These are phyloP conservation scores for Globisporangium echinulatum DNA, from an alignment of 352 stramenopile genomes.

Conservation along the genomic window DNA sequence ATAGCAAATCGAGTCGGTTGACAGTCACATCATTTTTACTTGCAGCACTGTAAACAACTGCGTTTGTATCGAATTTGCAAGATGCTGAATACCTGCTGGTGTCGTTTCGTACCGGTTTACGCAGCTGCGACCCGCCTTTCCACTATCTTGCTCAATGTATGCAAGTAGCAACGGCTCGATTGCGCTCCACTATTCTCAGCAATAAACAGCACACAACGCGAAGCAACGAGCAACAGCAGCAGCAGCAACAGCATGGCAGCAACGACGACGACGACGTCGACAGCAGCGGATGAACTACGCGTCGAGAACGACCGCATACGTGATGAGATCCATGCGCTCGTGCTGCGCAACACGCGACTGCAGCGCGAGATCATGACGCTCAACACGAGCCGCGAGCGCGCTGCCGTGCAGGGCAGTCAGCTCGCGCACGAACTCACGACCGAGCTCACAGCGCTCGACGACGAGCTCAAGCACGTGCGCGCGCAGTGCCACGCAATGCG, in stretches of 20 bases:
- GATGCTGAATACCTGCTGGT: not conserved
- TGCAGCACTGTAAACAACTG: too few relatives aligned
- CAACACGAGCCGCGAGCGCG: constrained; percentile 37
- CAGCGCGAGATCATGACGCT: constrained; percentile 56
- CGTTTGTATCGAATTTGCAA: not conserved
- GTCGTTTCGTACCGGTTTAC: not conserved
- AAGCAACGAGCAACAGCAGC: not conserved
- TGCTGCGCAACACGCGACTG: constrained; percentile 54
- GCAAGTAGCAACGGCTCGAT: not conserved
- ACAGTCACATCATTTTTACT: too few relatives aligned
- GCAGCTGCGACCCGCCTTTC: not conserved
- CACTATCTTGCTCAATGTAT: not conserved
- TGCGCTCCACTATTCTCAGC: not conserved
- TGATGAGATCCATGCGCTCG: constrained; percentile 51
- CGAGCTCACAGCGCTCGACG: constrained; percentile 35
- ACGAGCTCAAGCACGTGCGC: constrained; percentile 30
- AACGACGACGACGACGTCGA: not conserved
- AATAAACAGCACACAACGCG: not conserved
- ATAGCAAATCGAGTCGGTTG: too few relatives aligned
- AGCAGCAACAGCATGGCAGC: not conserved
- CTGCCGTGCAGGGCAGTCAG: constrained; percentile 29
- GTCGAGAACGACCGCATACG: constrained; percentile 53
- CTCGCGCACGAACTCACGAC: constrained; percentile 37
- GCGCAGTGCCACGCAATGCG: constrained; percentile 39
- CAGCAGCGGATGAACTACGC: constrained; percentile 20